phyloP scores from a whole-genome alignment of 176 grass and related monocot species.

The Hyparrhenia diplandra region DNA sequence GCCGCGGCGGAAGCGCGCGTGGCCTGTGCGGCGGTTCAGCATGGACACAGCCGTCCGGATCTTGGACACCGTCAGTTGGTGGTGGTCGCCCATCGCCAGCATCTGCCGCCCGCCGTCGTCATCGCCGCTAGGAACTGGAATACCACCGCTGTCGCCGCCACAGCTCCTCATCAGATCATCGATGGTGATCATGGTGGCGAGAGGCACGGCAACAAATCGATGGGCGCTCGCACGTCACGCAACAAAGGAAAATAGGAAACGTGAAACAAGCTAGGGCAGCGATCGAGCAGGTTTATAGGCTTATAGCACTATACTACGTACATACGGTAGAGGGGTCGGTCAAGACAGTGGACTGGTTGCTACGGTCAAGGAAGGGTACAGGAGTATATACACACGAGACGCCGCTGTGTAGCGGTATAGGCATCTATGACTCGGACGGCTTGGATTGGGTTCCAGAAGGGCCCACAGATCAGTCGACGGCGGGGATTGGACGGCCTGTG shows the following conservation, averaged over 20 bases:
- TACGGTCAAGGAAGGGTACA: too few species aligned
- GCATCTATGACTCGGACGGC: background rate
- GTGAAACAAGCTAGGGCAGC: background rate
- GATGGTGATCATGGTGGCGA: slow-evolving; percentile 1
- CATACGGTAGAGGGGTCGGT: background rate
- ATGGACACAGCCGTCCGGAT: slow-evolving; percentile 43
- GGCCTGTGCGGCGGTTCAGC: slow-evolving; percentile 51
- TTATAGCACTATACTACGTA: too few species aligned
- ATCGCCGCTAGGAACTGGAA: background rate
- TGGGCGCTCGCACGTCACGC: background rate
- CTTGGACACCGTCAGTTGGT: slow-evolving; percentile 38
- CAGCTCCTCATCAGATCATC: background rate
- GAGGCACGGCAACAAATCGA: background rate
- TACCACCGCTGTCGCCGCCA: background rate
- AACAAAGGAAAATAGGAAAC: background rate
- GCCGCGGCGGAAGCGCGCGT: slow-evolving; percentile 74
- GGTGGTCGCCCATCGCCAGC: background rate
- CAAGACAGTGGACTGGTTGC: slow-evolving; percentile 7
- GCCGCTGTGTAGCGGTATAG: background rate
- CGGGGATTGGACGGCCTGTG: background rate
- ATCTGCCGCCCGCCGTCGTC: slow-evolving; percentile 1
- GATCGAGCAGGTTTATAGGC: background rate
- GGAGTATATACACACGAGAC: background rate
- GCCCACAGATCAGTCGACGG: background rate
- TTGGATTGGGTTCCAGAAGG: background rate